Evolutionary conservation across 2,329 filamentous ascomycete genomes (phyloP).

Genomic region (Fusarium gaditjirri): DNA sequence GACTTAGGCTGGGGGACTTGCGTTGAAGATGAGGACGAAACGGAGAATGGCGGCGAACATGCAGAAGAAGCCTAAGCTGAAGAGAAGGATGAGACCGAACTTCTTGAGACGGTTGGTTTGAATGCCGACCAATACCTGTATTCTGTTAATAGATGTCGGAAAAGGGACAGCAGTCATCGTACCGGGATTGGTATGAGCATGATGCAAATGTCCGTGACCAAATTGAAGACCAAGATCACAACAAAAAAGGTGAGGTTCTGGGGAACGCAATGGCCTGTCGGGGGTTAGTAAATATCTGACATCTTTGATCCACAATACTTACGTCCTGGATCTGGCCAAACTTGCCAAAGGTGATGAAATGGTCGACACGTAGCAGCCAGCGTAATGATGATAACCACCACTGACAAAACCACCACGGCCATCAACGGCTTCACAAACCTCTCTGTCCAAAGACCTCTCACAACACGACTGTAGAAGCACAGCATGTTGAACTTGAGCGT

Average conservation of each 20-base stretch:
- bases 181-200: constrained; percentile 51
- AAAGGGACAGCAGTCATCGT: background rate
- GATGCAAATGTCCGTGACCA: constrained; percentile 50
- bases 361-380: constrained; percentile 48
- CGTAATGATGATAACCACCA: constrained; percentile 42
- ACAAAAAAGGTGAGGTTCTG: constrained; percentile 48
- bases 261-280: constrained; percentile 44
- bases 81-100: constrained; percentile 47
- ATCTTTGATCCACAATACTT: background rate
- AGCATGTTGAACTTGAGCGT: constrained; percentile 55
- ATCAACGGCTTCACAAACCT: constrained; percentile 51
- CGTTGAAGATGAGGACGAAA: constrained; percentile 46
- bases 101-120: constrained; percentile 46
- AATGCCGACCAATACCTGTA: constrained; percentile 43
- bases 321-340: constrained; percentile 53
- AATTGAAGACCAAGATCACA: constrained; percentile 48
- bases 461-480: constrained; percentile 52
- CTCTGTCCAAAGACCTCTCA: constrained; percentile 49
- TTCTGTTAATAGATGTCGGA: background rate
- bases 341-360: constrained; percentile 49
- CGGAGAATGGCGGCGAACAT: constrained; percentile 46
- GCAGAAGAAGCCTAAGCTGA: constrained; percentile 48
- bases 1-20: constrained; percentile 1
- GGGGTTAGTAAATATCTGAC: background rate
- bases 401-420: constrained; percentile 43